A percentile compares a stretch with the other conserved stretches of the same genome.
phyloP scores from a whole-genome alignment of 371 early-diverging fungal genomes.

The Mucor velutinosus region DNA sequence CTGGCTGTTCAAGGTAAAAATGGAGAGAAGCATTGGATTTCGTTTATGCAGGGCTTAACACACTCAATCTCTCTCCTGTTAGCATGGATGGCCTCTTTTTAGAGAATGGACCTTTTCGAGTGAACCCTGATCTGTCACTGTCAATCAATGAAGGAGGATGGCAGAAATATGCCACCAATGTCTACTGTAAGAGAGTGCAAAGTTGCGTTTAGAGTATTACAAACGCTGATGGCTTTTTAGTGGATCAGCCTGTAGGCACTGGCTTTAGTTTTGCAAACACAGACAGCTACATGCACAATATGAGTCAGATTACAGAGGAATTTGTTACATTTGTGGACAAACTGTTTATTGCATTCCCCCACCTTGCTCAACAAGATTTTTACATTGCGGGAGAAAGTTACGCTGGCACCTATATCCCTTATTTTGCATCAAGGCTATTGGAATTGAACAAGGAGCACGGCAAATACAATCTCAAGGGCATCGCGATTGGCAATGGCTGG shows the following conservation, averaged over 20 bases:
- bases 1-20: slow-evolving; percentile 45
- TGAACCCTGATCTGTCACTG: slow-evolving; percentile 50
- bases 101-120: slow-evolving; percentile 81
- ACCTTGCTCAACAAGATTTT: slow-evolving; percentile 56
- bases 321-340: slow-evolving; percentile 68
- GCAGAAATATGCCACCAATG: slow-evolving; percentile 71
- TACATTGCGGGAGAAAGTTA: slow-evolving; percentile 87
- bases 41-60: background rate
- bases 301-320: slow-evolving; percentile 50
- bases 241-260: slow-evolving; percentile 89
- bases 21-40: background rate
- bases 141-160: slow-evolving; percentile 64
- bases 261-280: slow-evolving; percentile 69
- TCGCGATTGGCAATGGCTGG: slow-evolving; percentile 90
- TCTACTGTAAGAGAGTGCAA: slow-evolving; percentile 55
- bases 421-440: slow-evolving; percentile 66
- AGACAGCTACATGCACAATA: slow-evolving; percentile 40
- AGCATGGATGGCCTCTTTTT: slow-evolving; percentile 88
- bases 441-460: slow-evolving; percentile 48
- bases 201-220: background rate
- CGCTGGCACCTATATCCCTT: slow-evolving; percentile 88
- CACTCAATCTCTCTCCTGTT: background rate
- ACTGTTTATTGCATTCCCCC: slow-evolving; percentile 66
- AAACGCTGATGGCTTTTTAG: slow-evolving; percentile 30
- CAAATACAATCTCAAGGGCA: slow-evolving; percentile 64